A percentile compares a stretch with the other conserved stretches of the same genome.
phyloP scores from a whole-genome alignment of 2,329 filamentous ascomycete species.

The Aspergillus sp. region DNA sequence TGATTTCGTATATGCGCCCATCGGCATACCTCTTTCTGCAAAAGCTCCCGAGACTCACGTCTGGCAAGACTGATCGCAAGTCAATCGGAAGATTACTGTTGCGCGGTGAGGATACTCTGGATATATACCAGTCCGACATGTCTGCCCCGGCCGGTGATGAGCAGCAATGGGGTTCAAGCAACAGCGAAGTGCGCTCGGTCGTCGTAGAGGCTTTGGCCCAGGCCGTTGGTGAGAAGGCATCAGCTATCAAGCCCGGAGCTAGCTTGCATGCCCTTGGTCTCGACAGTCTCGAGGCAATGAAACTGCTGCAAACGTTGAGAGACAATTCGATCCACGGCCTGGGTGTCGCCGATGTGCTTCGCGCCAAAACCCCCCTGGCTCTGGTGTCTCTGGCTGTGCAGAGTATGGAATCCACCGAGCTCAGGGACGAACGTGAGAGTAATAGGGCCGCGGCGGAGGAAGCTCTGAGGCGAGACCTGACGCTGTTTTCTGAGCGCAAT shows the following conservation, averaged over 20 bases:
- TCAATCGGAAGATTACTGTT: conserved; percentile 13
- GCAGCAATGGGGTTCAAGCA: not conserved
- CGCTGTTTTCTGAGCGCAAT: conserved; percentile 21
- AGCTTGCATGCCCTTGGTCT: conserved; percentile 29
- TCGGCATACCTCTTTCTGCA: conserved; percentile 24
- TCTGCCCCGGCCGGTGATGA: not conserved
- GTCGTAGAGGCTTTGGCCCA: conserved; percentile 12
- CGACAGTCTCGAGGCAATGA: conserved; percentile 38
- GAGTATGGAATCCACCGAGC: too few species aligned
- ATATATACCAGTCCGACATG: not conserved
- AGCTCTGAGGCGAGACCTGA: not conserved
- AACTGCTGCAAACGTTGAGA: conserved; percentile 31
- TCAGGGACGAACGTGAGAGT: too few species aligned
- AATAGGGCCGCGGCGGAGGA: not conserved
- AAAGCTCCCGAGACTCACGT: conserved; percentile 23
- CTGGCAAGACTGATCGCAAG: conserved; percentile 29
- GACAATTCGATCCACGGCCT: conserved; percentile 23
- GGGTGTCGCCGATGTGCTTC: conserved; percentile 31
- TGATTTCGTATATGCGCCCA: conserved; percentile 27
- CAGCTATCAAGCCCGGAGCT: conserved; percentile 15
- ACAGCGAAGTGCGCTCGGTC: not conserved
- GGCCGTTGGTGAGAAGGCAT: conserved; percentile 12
- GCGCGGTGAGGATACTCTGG: not conserved
- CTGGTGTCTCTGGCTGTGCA: conserved; percentile 18
- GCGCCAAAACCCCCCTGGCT: conserved; percentile 25